Evolutionary conservation across 2,329 filamentous ascomycete genomes (phyloP).

Genomic region (Trichoderma sp.): DNA sequence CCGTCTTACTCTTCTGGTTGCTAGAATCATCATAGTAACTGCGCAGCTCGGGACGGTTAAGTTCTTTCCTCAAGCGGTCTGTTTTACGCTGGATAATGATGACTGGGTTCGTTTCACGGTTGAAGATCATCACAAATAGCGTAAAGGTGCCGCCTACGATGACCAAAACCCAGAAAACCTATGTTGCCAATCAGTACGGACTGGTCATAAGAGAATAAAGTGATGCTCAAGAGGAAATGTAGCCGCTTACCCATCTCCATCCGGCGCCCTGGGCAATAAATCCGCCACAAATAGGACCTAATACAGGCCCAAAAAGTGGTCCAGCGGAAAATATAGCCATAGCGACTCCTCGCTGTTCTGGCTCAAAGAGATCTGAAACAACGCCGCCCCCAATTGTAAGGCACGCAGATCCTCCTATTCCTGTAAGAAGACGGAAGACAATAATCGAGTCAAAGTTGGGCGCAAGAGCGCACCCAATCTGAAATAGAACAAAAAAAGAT

Average conservation of each 20-base stretch:
- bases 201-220: neutral
- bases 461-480: conserved; percentile 64
- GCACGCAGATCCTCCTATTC: conserved; percentile 57
- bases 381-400: conserved; percentile 57
- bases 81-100: conserved; percentile 55
- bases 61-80: conserved; percentile 45
- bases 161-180: conserved; percentile 44
- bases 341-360: conserved; percentile 49
- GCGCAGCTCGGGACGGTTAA: conserved; percentile 43
- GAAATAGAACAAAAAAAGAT: conserved; percentile 61
- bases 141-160: conserved; percentile 41
- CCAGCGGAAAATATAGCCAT: conserved; percentile 56
- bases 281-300: conserved; percentile 51
- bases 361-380: conserved; percentile 55
- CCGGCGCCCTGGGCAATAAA: conserved; percentile 51
- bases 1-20: conserved; percentile 23
- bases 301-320: conserved; percentile 57
- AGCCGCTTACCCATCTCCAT: conserved; percentile 49
- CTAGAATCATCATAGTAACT: conserved; percentile 49
- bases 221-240: neutral
- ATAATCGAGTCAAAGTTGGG: conserved; percentile 56
- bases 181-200: neutral
- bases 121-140: conserved; percentile 31
- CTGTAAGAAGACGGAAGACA: conserved; percentile 60
- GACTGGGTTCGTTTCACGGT: conserved; percentile 45